Evolutionary conservation across 495 filamentous ascomycete genomes (phyloP).

Genomic region (Annulohypoxylon stygium): DNA sequence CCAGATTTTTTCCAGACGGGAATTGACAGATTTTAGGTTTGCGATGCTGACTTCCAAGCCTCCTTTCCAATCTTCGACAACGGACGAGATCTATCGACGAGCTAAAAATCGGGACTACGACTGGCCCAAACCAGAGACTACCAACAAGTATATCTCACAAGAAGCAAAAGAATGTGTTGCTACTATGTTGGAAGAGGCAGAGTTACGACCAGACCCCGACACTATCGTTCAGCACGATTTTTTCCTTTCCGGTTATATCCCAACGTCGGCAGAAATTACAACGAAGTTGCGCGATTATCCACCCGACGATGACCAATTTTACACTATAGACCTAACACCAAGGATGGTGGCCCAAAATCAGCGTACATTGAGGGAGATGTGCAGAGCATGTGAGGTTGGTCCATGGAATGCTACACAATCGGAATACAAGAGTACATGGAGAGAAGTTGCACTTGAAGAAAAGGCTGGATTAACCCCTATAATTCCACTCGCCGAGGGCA

Average conservation of each 20-base stretch:
- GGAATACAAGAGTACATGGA: constrained; percentile 71
- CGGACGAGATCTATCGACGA: constrained; percentile 86
- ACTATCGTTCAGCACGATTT: constrained; percentile 86
- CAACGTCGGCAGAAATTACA: constrained; percentile 63
- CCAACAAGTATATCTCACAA: constrained; percentile 64
- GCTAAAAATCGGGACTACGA: constrained; percentile 78
- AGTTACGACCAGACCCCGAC: constrained; percentile 80
- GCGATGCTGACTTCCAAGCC: constrained; percentile 92
- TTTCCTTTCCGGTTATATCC: constrained; percentile 75
- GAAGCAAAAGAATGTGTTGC: constrained; percentile 85
- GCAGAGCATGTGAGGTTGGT: constrained; percentile 62
- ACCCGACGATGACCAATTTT: constrained; percentile 61
- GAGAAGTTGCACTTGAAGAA: constrained; percentile 78
- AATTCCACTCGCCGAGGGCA: constrained; percentile 75
- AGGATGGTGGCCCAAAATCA: constrained; percentile 50
- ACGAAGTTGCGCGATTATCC: constrained; percentile 62
- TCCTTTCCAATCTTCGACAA: constrained; percentile 87
- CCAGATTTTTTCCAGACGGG: background rate
- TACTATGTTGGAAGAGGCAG: constrained; percentile 78
- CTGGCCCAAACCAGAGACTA: constrained; percentile 72
- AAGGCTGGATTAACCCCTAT: constrained; percentile 74
- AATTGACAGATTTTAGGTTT: constrained; percentile 65
- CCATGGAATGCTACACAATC: constrained; percentile 58
- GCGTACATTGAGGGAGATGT: constrained; percentile 58
- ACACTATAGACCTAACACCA: constrained; percentile 48